A percentile compares a stretch with the other conserved stretches of the same genome.
Evolutionary conservation across 2,329 filamentous ascomycete species (phyloP).

Genomic region (Epichloe gansuensis): DNA sequence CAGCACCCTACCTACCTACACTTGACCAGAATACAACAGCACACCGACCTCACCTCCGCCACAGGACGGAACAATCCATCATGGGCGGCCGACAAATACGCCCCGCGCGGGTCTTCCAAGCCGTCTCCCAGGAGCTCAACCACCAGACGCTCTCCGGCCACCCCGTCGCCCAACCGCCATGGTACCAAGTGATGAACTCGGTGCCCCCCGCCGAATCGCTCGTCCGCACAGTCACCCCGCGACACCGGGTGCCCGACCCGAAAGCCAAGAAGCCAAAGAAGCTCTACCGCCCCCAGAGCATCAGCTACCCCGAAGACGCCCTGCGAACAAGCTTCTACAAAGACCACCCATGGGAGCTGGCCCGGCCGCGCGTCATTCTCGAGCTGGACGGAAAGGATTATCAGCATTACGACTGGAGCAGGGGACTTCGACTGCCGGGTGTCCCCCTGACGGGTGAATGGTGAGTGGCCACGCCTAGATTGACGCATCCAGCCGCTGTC

Average conservation of each 20-base stretch:
- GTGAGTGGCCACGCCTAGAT: conserved; percentile 28
- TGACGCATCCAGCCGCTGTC: not conserved
- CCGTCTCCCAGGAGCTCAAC: conserved; percentile 30
- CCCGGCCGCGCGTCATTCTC: conserved; percentile 70
- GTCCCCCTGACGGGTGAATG: conserved; percentile 74
- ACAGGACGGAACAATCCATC: conserved; percentile 1
- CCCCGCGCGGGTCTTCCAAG: conserved; percentile 34
- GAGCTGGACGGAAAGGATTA: conserved; percentile 78
- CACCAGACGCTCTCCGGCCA: conserved; percentile 24
- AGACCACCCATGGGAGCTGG: conserved; percentile 96
- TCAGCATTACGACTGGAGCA: conserved; percentile 67
- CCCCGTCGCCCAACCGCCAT: conserved; percentile 27
- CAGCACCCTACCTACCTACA: too few relatives aligned
- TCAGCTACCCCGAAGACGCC: conserved; percentile 72
- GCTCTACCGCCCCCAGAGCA: conserved; percentile 66
- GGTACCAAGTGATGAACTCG: conserved; percentile 37
- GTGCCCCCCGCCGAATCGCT: conserved; percentile 49
- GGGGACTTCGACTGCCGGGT: conserved; percentile 56
- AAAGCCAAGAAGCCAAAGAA: conserved; percentile 47
- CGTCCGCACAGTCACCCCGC: conserved; percentile 37
- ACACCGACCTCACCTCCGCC: not conserved
- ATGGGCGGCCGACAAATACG: conserved; percentile 33
- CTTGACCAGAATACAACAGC: not conserved
- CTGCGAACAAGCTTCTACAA: conserved; percentile 73
- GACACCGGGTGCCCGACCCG: conserved; percentile 28